phyloP scores from a whole-genome alignment of 192 early-diverging fungal species.

The Jimgerdemannia lactiflua region DNA sequence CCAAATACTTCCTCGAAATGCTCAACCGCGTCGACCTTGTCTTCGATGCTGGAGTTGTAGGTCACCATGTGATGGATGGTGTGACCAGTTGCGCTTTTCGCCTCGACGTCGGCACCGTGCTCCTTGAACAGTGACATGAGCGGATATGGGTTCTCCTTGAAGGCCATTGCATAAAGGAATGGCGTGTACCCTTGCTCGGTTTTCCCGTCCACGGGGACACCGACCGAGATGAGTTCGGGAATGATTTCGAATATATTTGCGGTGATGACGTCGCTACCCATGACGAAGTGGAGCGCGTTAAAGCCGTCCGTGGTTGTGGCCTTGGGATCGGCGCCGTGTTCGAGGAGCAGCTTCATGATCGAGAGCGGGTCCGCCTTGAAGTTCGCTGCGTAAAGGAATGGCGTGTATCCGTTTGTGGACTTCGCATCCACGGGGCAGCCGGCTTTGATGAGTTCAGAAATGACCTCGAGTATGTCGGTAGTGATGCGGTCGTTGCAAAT shows the following conservation, averaged over 20 bases:
- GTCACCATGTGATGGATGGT: background rate
- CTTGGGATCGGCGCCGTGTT: background rate
- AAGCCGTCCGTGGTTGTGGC: background rate
- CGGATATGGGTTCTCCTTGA: background rate
- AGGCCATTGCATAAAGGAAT: background rate
- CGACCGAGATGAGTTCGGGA: background rate
- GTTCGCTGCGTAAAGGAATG: background rate
- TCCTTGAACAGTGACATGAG: background rate
- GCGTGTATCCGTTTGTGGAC: background rate
- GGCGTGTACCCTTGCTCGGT: background rate
- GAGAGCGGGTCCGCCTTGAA: background rate
- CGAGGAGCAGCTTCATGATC: background rate
- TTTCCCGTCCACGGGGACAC: background rate
- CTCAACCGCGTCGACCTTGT: background rate
- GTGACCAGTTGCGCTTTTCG: background rate
- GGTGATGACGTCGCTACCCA: background rate
- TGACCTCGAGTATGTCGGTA: background rate
- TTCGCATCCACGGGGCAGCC: background rate
- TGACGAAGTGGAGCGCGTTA: background rate
- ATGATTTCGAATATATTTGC: background rate
- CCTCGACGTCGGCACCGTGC: background rate
- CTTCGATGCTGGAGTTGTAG: background rate
- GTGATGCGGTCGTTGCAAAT: background rate
- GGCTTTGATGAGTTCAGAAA: background rate
- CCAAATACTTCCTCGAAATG: background rate